Conservation (phyloP, 1,284 basidiomycete species). For the Anthracocystis panici-leucophaei region DNA sequence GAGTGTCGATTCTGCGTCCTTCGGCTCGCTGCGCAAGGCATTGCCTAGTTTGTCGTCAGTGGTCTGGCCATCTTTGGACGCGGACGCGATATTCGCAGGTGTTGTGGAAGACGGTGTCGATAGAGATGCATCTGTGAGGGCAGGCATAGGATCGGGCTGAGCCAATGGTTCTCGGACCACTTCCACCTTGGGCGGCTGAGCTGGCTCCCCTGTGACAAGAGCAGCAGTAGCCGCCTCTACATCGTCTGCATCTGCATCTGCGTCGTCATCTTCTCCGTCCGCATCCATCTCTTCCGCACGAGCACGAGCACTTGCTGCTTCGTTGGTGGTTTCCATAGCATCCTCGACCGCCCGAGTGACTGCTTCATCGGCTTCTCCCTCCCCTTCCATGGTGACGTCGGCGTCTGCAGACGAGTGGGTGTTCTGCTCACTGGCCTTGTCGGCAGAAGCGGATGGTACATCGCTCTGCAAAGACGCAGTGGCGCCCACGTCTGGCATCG, state of each 20-base stretch:
- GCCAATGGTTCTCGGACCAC: conserved; percentile 49
- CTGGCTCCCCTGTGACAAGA: conserved; percentile 44
- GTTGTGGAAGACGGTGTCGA: neutral
- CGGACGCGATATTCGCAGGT: neutral
- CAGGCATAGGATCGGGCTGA: conserved; percentile 45
- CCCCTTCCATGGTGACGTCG: conserved; percentile 43
- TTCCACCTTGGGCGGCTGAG: conserved; percentile 43
- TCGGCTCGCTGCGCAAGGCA: conserved; percentile 34
- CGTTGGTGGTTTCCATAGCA: conserved; percentile 51
- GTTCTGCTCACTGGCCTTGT: conserved; percentile 1
- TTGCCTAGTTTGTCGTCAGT: conserved; percentile 13
- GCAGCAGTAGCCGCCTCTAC: conserved; percentile 49
- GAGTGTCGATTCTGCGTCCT: conserved; percentile 58
- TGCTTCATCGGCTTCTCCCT: conserved; percentile 57
- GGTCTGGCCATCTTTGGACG: neutral
- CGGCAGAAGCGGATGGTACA: neutral
- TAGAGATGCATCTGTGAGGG: conserved; percentile 19
- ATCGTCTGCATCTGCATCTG: conserved; percentile 54
- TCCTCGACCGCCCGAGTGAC: conserved; percentile 58
- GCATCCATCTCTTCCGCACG: conserved; percentile 49
- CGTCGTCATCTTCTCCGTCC: conserved; percentile 50
- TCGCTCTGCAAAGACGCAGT: neutral
- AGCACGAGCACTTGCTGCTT: conserved; percentile 47
- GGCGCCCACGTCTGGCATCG: conserved; percentile 22
- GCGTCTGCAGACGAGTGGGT: conserved; percentile 2